These are phyloP conservation scores for Colletotrichum sp. DNA, from an alignment of 2,329 filamentous ascomycete species.

Conservation along the genomic window DNA sequence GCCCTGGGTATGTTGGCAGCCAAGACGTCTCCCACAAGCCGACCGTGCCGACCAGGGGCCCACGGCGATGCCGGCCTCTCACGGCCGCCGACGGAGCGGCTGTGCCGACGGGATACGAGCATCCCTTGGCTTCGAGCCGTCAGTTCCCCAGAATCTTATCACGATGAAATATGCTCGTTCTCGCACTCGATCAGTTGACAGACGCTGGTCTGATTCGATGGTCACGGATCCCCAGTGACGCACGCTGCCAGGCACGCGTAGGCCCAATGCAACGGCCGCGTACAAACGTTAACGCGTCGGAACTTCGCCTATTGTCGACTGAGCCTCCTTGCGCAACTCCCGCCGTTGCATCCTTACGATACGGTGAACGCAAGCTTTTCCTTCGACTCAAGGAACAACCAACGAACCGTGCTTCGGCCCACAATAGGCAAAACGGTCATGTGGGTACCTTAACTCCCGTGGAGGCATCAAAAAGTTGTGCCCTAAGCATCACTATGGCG, in stretches of 20 bases:
- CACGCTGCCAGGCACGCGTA: neutral
- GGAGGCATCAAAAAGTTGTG: neutral
- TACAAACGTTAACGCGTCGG: neutral
- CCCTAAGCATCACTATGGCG: neutral
- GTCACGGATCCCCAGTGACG: neutral
- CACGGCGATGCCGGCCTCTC: neutral
- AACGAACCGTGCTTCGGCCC: conserved; percentile 18
- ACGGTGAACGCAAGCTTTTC: conserved; percentile 4
- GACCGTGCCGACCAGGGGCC: conserved; percentile 6
- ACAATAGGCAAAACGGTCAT: neutral
- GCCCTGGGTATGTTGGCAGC: neutral
- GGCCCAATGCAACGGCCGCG: neutral
- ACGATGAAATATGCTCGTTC: neutral
- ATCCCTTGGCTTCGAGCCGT: conserved; percentile 5
- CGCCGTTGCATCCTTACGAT: neutral
- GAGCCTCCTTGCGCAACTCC: neutral
- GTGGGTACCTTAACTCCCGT: neutral
- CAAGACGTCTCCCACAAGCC: conserved; percentile 16
- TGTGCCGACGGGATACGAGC: conserved; percentile 9
- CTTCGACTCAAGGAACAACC: neutral
- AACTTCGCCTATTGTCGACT: neutral
- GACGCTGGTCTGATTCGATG: neutral
- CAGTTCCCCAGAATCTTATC: conserved; percentile 8
- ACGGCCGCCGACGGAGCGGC: conserved; percentile 1
- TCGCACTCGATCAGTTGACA: neutral